Base-by-base conservation (phyloP, 1,284 basidiomycete genomes). In the Pascua sp. region DNA sequence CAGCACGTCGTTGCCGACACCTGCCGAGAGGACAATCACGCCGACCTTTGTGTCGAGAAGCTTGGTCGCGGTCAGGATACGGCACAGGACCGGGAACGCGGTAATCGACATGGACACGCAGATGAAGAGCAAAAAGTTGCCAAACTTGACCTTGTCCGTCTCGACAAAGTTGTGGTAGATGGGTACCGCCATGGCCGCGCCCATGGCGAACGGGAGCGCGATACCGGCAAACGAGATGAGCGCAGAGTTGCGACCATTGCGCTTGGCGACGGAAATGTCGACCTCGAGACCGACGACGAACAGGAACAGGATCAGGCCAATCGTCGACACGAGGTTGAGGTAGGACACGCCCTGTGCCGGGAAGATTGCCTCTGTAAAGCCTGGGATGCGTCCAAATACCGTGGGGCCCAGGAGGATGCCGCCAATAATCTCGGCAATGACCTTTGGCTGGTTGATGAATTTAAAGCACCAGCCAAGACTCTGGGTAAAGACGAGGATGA, bases 221-320 rank as follows among this genome's bases (percentile, higher is more conserved):
- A 94, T 84, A 32, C 91, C 87, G 1, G 80, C 78, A 2, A 80
- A 59, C 0, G 84, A 84, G 69, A 88, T 85, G 37, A 76, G 63
- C 5, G 79, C 76, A 0, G 88, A 87, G 11, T 85, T 80, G 13
- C 83, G 82, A 2, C 83, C 86, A 79, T 92, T 90, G 49, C 85
- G 84, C 67, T 84, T 87, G 77, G 96, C 86, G 61, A 95, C 80
- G 7, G 80, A 79, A 0, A 85, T 79, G 66, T 97, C 94, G 59
- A 95, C 91, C 78, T 97, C 90, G 48, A 97, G 81, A 12, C 95
- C 95, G 47, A 98, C 88, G 53, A 94, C 83, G 77, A 95, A 95
- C 7, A 96, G 82, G 78, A 94, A 94, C 55, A 97, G 84, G 70
- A 91, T 90, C 13, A 96, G 83, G 17, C 95, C 94, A 61, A 98